Base-by-base conservation (phyloP, 768 basidiomycete species). In the Clavaria fumosa region DNA sequence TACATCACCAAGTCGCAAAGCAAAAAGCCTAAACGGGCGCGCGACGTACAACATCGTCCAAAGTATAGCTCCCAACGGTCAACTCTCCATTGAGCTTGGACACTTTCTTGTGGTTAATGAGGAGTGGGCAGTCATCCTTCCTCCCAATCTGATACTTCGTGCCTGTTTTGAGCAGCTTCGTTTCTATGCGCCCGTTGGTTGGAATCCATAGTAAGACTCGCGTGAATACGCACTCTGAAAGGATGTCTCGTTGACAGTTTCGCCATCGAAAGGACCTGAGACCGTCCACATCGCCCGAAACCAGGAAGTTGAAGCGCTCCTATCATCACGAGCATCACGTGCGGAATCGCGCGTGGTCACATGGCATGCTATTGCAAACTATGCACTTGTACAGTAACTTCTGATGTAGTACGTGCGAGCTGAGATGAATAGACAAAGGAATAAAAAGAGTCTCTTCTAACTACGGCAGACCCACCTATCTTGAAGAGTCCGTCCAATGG, bases 201-300 rank as follows among this genome's bases (percentile, higher is more conserved):
- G 33, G n/a, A n/a, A n/a, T n/a, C n/a, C n/a, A n/a, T n/a, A n/a
- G n/a, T n/a, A n/a, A n/a, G n/a, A n/a, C n/a, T n/a, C n/a, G n/a
- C n/a, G n/a, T n/a, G n/a, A n/a, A 26, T 11, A 55, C 59, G 49
- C 48, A 66, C 70, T 73, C 37, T 56, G 56, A 18, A 57, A 55
- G 17, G 46, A 49, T 1, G 57, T 42, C 26, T 66, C 62, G 3
- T 52, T 58, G 11, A 34, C 40, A 15, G 41, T 45, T 27, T 59
- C 57, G 9, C 60, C 54, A 40, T 75, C 73, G 37, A 75, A 75
- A 1, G 70, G 69, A 1, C 70, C 75, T 5, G 56, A 60, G 7
- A 75, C 19, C 1, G 64, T 41, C 73, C 73, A 75, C 73, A 75
- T 75, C n/a, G n/a, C n/a, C n/a, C n/a, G n/a, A n/a, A n/a, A n/a